Conservation (phyloP, 2,329 filamentous ascomycete genomes). For the Cladorrhinum sp. region DNA sequence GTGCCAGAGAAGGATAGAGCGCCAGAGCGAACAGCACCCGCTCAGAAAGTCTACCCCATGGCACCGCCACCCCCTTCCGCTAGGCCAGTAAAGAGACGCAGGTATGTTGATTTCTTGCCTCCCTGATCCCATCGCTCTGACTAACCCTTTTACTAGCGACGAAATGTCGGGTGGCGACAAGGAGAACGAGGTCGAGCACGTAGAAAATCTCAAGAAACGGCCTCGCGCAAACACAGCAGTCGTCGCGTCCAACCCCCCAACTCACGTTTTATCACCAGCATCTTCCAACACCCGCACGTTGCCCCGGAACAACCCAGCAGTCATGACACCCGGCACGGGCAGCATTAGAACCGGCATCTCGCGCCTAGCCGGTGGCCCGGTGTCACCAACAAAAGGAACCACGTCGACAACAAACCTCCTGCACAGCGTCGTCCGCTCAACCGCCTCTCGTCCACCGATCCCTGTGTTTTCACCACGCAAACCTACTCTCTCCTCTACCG, state of each 20-base stretch:
- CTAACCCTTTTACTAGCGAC: constrained; percentile 46
- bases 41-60: constrained; percentile 21
- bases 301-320: constrained; percentile 44
- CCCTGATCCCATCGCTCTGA: constrained; percentile 21
- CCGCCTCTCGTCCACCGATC: background rate
- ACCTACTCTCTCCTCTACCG: constrained; percentile 42
- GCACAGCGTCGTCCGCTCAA: background rate
- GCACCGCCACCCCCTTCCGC: constrained; percentile 16
- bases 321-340: constrained; percentile 11
- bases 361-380: constrained; percentile 45
- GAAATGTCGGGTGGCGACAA: constrained; percentile 67
- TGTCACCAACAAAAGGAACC: constrained; percentile 60
- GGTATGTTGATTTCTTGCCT: constrained; percentile 39
- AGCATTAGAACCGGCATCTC: constrained; percentile 53
- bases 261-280: constrained; percentile 73
- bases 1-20: constrained; percentile 48
- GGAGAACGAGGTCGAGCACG: constrained; percentile 63
- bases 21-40: constrained; percentile 22
- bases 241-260: constrained; percentile 44
- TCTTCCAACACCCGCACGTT: constrained; percentile 74
- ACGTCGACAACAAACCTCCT: constrained; percentile 45
- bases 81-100: constrained; percentile 46
- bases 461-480: constrained; percentile 37
- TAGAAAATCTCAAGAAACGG: constrained; percentile 69
- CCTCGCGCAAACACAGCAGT: constrained; percentile 45